Percentiles rank a stretch among this genome's conserved stretches.
Evolutionary conservation across 495 filamentous ascomycete genomes (phyloP).

Genomic region (Durotheca rogersii): DNA sequence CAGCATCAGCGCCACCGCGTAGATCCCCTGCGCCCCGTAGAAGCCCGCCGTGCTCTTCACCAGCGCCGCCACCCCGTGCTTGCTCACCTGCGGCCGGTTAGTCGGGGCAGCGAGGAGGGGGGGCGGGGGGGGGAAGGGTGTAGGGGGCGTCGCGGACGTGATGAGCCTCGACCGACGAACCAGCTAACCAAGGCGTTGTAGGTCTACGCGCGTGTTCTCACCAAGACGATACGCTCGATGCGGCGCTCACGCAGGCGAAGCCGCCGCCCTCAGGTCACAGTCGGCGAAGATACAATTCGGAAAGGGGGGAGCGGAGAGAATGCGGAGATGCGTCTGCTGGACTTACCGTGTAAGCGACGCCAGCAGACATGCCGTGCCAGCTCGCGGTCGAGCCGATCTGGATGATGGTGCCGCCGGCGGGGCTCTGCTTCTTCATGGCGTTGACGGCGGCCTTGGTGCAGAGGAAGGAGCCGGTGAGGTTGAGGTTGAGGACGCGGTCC

Average conservation of each 20-base stretch:
- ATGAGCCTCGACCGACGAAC: too few relatives aligned
- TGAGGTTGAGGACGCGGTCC: constrained; percentile 60
- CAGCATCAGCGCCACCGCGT: constrained; percentile 55
- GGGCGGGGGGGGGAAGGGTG: not conserved
- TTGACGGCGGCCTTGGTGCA: constrained; percentile 54
- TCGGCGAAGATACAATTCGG: too few relatives aligned
- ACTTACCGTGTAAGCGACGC: constrained; percentile 56
- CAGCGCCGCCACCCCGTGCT: constrained; percentile 57
- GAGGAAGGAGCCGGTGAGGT: constrained; percentile 60
- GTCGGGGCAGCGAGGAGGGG: not conserved
- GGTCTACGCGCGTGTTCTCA: too few relatives aligned
- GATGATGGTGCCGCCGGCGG: constrained; percentile 44
- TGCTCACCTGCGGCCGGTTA: constrained; percentile 32
- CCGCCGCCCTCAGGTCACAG: too few relatives aligned
- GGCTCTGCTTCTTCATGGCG: constrained; percentile 24
- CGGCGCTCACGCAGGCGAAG: too few relatives aligned
- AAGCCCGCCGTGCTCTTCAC: constrained; percentile 64
- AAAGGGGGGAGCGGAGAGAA: too few relatives aligned
- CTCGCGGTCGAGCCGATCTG: constrained; percentile 50
- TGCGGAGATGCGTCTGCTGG: too few relatives aligned
- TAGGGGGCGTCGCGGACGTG: not conserved
- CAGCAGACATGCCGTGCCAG: constrained; percentile 37
- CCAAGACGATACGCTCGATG: too few relatives aligned
- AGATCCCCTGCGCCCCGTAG: constrained; percentile 59
- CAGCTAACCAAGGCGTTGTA: too few relatives aligned